Evolutionary conservation across 176 grass and related monocot genomes (phyloP), one percentile per base, ranked within the genome.

Genomic region (Carex parvula): DNA sequence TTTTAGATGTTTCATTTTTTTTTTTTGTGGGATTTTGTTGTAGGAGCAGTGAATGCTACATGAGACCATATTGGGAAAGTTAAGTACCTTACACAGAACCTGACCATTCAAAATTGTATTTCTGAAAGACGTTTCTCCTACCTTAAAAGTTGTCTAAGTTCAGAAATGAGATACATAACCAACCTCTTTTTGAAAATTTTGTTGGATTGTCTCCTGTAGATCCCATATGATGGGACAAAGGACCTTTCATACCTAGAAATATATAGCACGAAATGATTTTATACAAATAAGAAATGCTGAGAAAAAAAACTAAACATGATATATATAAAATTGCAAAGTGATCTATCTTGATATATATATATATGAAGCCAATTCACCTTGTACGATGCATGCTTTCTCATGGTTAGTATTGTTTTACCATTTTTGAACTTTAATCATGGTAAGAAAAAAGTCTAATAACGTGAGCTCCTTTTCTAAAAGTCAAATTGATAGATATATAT

Each of bases 161-260:
- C 41, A 21, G 7, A 82, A 82, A 66, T 17, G 61, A 82, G 80
- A 82, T 65, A 82, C 59, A 82, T 67, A 82, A 67, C 80, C 80
- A 82, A 82, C 39, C 60, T 16, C 61, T 82, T 82, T 80, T 82
- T 66, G 61, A 82, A 62, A 82, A 67, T 17, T 17, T 48, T 82
- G 80, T 82, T 82, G 61, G 32, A 67, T 82, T 82, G 61, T 67
- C 59, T 5, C 46, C 8, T 81, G 59, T 64, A 64, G 41, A 81
- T 81, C 37, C 10, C 32, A 63, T 46, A 24, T 24, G 60, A 61
- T 81, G 79, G 58, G 79, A 82, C 63, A 82, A 82, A 82, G 2
- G 5, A 82, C 80, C 57, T 67, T 82, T 33, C 41, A 18, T 82
- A 64, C 58, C 24, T 29, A 37, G 60, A 66, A 53, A 44, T 71